Evolutionary conservation across 1,284 basidiomycete genomes (phyloP), one percentile per base, ranked within the genome.

Genomic region (Trichosporon ovoides): DNA sequence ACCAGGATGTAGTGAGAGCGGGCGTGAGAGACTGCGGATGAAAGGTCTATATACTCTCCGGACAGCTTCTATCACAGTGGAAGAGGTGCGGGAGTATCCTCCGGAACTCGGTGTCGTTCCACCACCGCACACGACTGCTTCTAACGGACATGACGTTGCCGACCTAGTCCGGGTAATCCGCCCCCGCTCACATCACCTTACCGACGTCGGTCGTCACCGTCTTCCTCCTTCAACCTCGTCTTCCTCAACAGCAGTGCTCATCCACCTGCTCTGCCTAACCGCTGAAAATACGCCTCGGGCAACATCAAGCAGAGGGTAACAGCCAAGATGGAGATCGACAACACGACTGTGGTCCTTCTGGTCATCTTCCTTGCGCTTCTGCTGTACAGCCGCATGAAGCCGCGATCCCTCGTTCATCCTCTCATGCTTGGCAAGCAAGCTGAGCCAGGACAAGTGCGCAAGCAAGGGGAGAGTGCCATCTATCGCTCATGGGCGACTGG

Each of bases 401-500:
- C 73, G 4, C 14, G 55, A 1, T 71, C 77, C 3, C 66, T 75
- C 31, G 77, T 78, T 13, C 77, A 77, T 59, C 74, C 76, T 28
- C 63, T 78, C 12, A 59, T 77, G n/a, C 67, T 78, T 6, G 74
- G 76, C 1, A 70, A 73, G 52, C 77, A 78, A 67, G 67, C 70
- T 31, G 75, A 76, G 24, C 66, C 74, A 1, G 66, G 67, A 1
- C 37, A 55, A 6, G 71, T 76, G 6, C 61, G 77, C 57, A 68
- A 72, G 60, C 57, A 67, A 18, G 71, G 70, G 3, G 68, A 75
- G 61, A 71, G 69, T 13, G 74, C 69, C 13, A 54, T 76, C 14
- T 78, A 78, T 59, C 60, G 77, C 43, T 65, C 63, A 16, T 78
- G 72, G 66, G 77, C 74, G 6, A 77, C 76, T 4, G 75, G 77